Evolutionary conservation across 768 basidiomycete genomes (phyloP), one percentile per base, ranked within the genome.

Genomic region (Tylopilus rubrobrunneus): DNA sequence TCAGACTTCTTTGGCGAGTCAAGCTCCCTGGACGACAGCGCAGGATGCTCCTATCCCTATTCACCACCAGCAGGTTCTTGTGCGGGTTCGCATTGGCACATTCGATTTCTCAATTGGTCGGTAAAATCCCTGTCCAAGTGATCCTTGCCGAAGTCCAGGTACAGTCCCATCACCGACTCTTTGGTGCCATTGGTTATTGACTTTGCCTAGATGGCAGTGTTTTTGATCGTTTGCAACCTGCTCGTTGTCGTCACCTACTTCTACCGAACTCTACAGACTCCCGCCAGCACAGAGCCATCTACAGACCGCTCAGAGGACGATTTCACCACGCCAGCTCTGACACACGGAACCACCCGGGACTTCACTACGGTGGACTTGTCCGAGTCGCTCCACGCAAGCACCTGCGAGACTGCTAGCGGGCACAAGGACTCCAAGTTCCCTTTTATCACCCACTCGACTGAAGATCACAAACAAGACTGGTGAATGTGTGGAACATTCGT

Each of bases 1-100:
- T 61, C 25, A 57, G 53, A 31, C 49, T 62, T 11, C 51, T 62
- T 41, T 59, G 61, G 61, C 21, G 43, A 14, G 41, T 56, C 27
- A 55, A 44, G 21, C 56, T 62, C 44, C 60, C 61, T 7, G 43
- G 9, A 25, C 31, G 49, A 45, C 56, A 59, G 23, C 61, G 47
- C n/a, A 48, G 45, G 34, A 62, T 62, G 60, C 47, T 56, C 11
- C 6, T 62, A 7, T 48, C 15, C 31, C 23, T 55, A n/a, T 62
- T 62, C 37, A n/a, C 52, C 4, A 1, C 49, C 14, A 62, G 60
- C 46, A 42, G 40, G 14, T 42, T 51, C 28, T 23, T 56, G 12
- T 62, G 44, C 4, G 1, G 36, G 11, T 45, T 53, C 10, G 51
- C 60, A 21, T 15, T 59, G 41, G 34, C 40, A 21, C 40, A 46